A percentile compares a stretch with the other conserved stretches of the same genome.
Evolutionary conservation across 352 stramenopile genomes (phyloP).

Genomic region (Thalassiosira livingstoniorum): DNA sequence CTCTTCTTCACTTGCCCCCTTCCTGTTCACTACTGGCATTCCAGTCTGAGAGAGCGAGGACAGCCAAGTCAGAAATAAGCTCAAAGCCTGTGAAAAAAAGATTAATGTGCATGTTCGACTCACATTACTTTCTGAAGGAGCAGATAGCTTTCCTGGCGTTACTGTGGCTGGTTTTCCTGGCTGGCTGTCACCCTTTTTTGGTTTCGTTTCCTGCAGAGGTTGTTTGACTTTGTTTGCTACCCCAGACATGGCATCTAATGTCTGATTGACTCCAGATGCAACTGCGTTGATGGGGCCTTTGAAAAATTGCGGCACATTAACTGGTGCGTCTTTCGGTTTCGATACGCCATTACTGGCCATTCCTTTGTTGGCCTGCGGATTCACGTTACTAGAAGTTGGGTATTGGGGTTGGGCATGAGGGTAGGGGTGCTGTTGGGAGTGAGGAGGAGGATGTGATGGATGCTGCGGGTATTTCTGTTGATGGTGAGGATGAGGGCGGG

Average conservation of each 20-base stretch:
- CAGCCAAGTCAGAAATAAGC: too few species aligned
- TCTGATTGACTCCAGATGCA: constrained; percentile 7
- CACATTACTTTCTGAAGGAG: too few species aligned
- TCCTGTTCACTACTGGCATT: too few species aligned
- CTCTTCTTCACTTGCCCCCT: constrained; percentile 25
- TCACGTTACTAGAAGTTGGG: not conserved
- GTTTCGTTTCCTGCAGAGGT: not conserved
- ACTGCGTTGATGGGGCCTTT: not conserved
- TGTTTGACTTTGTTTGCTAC: constrained; percentile 21
- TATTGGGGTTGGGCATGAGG: not conserved
- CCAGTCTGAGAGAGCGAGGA: too few species aligned
- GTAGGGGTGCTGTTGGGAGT: not conserved
- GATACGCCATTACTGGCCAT: too few species aligned
- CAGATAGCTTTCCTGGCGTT: too few species aligned
- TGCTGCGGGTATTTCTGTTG: constrained; percentile 7
- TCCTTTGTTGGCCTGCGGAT: too few species aligned
- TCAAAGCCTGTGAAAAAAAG: too few species aligned
- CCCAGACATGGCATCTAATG: constrained; percentile 1
- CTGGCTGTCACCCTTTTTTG: too few species aligned
- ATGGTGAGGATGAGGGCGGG: constrained; percentile 17
- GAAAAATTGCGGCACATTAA: not conserved
- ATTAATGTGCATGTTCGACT: too few species aligned
- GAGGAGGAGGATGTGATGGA: not conserved
- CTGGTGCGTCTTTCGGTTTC: constrained; percentile 8
- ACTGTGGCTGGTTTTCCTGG: too few species aligned